These are phyloP conservation scores for Skeletonema grethae DNA, from an alignment of 108 stramenopile genomes.

Conservation along the genomic window DNA sequence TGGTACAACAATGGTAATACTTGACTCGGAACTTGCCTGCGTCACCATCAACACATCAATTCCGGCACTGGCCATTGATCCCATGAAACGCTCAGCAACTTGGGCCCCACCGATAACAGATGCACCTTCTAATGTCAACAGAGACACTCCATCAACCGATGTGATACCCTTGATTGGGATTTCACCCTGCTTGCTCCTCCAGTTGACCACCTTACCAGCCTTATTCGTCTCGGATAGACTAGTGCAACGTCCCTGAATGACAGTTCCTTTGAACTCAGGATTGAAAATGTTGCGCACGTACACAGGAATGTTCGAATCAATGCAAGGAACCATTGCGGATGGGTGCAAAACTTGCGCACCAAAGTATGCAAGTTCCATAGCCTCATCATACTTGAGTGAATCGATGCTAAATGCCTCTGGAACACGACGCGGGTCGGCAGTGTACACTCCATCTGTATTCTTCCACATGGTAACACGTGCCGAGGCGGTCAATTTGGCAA, in stretches of 20 bases:
- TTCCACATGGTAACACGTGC: constrained; percentile 87
- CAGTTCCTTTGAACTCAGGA: constrained; percentile 74
- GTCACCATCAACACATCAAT: constrained; percentile 86
- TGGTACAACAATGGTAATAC: constrained; percentile 79
- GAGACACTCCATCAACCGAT: constrained; percentile 80
- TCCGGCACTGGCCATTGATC: constrained; percentile 68
- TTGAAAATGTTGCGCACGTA: constrained; percentile 89
- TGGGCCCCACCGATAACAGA: constrained; percentile 85
- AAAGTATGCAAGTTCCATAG: constrained; percentile 92
- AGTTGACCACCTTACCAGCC: constrained; percentile 54
- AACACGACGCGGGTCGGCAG: constrained; percentile 88
- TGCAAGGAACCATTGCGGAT: constrained; percentile 79
- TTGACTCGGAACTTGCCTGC: constrained; percentile 85
- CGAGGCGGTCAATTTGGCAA: constrained; percentile 73
- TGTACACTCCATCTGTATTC: constrained; percentile 88
- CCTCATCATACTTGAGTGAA: constrained; percentile 86
- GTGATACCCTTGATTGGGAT: constrained; percentile 80
- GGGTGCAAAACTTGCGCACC: constrained; percentile 91
- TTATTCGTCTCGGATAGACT: constrained; percentile 50
- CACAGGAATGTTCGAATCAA: constrained; percentile 78
- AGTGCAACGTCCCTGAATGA: constrained; percentile 70
- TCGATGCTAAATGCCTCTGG: constrained; percentile 81
- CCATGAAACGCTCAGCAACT: constrained; percentile 82
- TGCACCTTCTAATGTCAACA: constrained; percentile 84
- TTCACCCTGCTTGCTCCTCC: constrained; percentile 61